These are phyloP conservation scores for Pueraria montana DNA, from an alignment of 306 rosid genomes.

Conservation along the genomic window DNA sequence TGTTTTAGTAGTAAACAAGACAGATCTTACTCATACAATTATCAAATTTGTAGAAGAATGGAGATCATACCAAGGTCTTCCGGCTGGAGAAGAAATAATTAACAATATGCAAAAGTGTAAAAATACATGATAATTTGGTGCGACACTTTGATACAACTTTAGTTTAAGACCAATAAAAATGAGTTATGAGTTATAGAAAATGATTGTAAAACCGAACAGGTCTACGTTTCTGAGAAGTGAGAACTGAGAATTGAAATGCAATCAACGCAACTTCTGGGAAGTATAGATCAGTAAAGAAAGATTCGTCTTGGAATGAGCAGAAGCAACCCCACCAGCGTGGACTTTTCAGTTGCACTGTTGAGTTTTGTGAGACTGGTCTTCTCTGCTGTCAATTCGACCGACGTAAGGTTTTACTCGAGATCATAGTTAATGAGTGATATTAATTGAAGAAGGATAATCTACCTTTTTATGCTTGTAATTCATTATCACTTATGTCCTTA, in stretches of 20 bases:
- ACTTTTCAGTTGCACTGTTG: neutral
- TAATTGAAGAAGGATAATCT: too few species aligned
- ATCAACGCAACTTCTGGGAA: neutral
- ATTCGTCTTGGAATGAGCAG: neutral
- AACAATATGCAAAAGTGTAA: neutral
- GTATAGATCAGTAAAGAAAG: neutral
- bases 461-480: too few species aligned
- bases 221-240: neutral
- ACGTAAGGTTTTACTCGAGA: neutral
- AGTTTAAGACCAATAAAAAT: neutral
- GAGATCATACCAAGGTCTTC: neutral
- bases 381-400: neutral
- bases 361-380: neutral
- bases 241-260: neutral
- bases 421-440: neutral
- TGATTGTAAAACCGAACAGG: neutral
- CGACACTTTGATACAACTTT: neutral
- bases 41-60: neutral
- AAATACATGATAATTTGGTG: neutral
- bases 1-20: neutral
- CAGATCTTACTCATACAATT: neutral
- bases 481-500: too few species aligned
- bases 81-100: neutral
- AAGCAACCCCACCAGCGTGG: neutral
- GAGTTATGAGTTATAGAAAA: neutral